Base-by-base conservation (phyloP, 2,329 filamentous ascomycete genomes). In the Bertia moriformis region DNA sequence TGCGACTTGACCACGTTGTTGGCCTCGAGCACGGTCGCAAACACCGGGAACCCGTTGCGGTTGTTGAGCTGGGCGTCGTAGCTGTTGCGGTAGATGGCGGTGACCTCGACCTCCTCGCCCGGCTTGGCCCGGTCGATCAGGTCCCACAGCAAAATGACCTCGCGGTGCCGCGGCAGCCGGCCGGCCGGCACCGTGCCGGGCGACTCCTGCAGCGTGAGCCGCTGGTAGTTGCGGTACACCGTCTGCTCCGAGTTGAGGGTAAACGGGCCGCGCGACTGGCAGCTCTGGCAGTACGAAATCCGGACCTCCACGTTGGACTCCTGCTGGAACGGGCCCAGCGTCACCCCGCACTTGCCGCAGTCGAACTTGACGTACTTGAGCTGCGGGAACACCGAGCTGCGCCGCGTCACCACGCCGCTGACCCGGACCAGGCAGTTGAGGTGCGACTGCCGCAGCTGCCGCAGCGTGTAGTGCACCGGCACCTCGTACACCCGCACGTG, bases 291-390 rank as follows among this genome's bases (percentile, higher is more conserved):
- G 59, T 70, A 82, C 0, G 72, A 77, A 43, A 82, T 71, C 53
- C 78, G 79, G 45, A 82, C 74, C 53, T 82, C 77, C 19, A 73
- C 63, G 42, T 74, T 76, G 15, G 75, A 75, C 51, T 82, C 77
- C 51, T 82, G 77, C 46, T 78, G 75, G 56, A 79, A 82, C 3
- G 77, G 77, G 12, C 77, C 77, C 14, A 82, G 64, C 2, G 73
- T 79, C 39, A 73, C 64, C 43, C 73, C 73, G 49, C 77, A 82
- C 52, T 81, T 82, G 24, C 62, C 68, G 56, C 77, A 82, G 51
- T 78, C 71, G 49, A 82, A 82, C 53, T 79, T 78, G 53, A 82
- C 71, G 50, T 80, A 78, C 53, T 81, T 81, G 40, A 82, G 57
- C 50, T 82, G 77, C 3, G 77, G 77, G 51, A 82, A 82, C 30